Conservation (phyloP, 108 stramenopile species). For the Nitzschia sp. region DNA sequence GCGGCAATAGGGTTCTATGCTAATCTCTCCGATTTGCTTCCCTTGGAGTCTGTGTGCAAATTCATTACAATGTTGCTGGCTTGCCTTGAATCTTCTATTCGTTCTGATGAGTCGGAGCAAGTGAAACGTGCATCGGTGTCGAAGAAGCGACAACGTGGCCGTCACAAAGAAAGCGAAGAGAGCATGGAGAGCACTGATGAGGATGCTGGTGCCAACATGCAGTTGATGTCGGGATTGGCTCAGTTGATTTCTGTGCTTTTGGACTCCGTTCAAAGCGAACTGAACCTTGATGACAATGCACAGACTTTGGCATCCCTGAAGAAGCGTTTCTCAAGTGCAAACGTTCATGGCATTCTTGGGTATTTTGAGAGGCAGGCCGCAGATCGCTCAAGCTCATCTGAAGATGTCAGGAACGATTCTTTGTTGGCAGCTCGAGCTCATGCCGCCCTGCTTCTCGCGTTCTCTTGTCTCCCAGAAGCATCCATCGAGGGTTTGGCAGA, state of each 20-base stretch:
- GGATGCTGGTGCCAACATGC: constrained; percentile 40
- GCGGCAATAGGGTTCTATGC: constrained; percentile 87
- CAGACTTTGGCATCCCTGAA: constrained; percentile 37
- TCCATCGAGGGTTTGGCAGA: constrained; percentile 42
- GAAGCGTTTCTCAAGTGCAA: constrained; percentile 52
- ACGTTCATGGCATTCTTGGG: constrained; percentile 50
- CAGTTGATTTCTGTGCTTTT: constrained; percentile 63
- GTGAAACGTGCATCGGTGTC: not conserved
- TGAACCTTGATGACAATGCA: constrained; percentile 19
- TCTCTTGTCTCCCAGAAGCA: constrained; percentile 44
- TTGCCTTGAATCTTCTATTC: constrained; percentile 54
- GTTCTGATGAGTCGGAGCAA: constrained; percentile 39
- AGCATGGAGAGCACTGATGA: constrained; percentile 19
- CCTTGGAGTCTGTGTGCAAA: constrained; percentile 74
- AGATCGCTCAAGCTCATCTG: constrained; percentile 10
- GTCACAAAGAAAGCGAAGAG: constrained; percentile 13
- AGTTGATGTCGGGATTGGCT: constrained; percentile 63
- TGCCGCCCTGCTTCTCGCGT: constrained; percentile 61
- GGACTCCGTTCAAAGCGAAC: constrained; percentile 50
- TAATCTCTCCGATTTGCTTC: constrained; percentile 64
- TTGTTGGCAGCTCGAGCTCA: constrained; percentile 50
- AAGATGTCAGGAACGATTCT: constrained; percentile 10
- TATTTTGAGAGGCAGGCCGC: constrained; percentile 60
- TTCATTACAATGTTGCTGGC: constrained; percentile 78
- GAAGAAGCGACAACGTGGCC: constrained; percentile 33